Percentiles rank a stretch among this genome's conserved stretches.
Conservation (phyloP, 208 protist genomes). For the Leishmania tarentolae region DNA sequence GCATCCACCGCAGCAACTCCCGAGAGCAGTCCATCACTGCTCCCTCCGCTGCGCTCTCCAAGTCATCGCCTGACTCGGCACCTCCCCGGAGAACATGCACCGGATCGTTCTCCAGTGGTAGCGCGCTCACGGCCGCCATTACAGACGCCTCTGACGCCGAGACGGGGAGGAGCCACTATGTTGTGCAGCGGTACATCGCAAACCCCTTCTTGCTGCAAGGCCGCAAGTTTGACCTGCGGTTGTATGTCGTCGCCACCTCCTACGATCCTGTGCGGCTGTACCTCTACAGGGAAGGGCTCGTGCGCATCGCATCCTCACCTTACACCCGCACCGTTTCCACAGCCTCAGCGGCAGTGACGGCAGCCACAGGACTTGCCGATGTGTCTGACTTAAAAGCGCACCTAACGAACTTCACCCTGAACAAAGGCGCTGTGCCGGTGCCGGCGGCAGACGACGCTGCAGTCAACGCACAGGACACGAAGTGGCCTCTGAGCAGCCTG, state of each 20-base stretch:
- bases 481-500: conserved; percentile 64
- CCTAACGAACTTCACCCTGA: conserved; percentile 92
- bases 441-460: conserved; percentile 29
- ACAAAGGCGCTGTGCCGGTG: conserved; percentile 69
- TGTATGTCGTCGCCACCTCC: conserved; percentile 92
- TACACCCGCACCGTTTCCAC: conserved; percentile 38
- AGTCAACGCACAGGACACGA: conserved; percentile 23
- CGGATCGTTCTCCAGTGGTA: neutral
- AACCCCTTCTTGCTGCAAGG: conserved; percentile 83
- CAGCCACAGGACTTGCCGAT: conserved; percentile 14
- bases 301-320: conserved; percentile 80
- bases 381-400: conserved; percentile 53
- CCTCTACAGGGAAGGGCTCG: conserved; percentile 87
- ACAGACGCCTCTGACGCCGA: neutral
- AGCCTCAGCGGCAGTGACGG: neutral
- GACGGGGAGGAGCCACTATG: conserved; percentile 8
- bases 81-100: neutral
- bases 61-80: neutral
- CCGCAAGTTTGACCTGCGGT: conserved; percentile 93
- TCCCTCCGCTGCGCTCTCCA: neutral
- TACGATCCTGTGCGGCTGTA: conserved; percentile 84
- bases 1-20: neutral
- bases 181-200: conserved; percentile 81
- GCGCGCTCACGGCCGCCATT: neutral
- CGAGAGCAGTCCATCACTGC: neutral